A percentile compares a stretch with the other conserved stretches of the same genome.
Evolutionary conservation across 495 filamentous ascomycete species (phyloP).

Genomic region (Penicillium crystallinum): DNA sequence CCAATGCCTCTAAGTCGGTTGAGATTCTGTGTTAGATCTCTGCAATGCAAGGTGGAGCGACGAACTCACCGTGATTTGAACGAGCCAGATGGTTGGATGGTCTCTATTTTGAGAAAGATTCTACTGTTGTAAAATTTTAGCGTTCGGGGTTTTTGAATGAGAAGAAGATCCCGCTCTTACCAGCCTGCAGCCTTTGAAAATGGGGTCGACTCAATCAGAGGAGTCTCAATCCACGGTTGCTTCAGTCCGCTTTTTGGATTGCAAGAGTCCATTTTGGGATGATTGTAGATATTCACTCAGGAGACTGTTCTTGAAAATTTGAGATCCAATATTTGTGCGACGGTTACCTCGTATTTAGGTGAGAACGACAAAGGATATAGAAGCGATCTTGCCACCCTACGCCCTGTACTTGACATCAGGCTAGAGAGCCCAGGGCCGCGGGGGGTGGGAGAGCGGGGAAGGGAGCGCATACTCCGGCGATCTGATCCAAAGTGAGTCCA

Average conservation of each 20-base stretch:
- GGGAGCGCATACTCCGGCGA: too few relatives aligned
- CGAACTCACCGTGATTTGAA: constrained; percentile 77
- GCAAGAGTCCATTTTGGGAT: not conserved
- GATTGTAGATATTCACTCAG: too few relatives aligned
- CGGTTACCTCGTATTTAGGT: too few relatives aligned
- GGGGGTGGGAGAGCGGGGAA: too few relatives aligned
- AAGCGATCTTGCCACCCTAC: too few relatives aligned
- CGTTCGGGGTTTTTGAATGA: not conserved
- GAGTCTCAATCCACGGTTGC: constrained; percentile 65
- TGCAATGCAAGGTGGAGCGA: not conserved
- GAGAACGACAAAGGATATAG: too few relatives aligned
- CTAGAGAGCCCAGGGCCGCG: too few relatives aligned
- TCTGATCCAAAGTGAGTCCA: too few relatives aligned
- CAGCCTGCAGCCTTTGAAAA: constrained; percentile 68
- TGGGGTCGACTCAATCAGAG: constrained; percentile 59
- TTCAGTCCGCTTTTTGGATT: not conserved
- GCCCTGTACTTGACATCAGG: too few relatives aligned
- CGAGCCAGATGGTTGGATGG: constrained; percentile 81
- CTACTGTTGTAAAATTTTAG: constrained; percentile 38
- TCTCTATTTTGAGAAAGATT: constrained; percentile 87
- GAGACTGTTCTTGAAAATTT: too few relatives aligned
- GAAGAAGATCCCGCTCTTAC: constrained; percentile 32
- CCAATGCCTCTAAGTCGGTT: constrained; percentile 59
- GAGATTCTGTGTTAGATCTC: not conserved
- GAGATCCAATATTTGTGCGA: too few relatives aligned